Conservation (phyloP, 345 rosid species). For the Brassica incana region DNA sequence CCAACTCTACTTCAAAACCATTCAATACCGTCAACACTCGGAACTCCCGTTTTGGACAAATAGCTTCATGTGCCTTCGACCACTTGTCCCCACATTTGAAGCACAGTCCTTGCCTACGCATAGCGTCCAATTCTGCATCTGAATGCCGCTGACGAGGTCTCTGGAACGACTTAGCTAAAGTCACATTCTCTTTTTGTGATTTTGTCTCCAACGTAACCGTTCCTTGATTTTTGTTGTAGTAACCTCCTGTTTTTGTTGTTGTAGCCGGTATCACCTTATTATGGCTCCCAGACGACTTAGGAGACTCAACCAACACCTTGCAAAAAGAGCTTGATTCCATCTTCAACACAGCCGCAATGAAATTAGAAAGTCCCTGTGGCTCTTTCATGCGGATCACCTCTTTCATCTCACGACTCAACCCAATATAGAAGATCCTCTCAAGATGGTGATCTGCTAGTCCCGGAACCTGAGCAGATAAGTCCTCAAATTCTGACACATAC, state of each 20-base stretch:
- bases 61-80: not conserved
- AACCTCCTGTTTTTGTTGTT: too few species aligned
- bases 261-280: too few species aligned
- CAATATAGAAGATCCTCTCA: not conserved
- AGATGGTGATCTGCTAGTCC: too few species aligned
- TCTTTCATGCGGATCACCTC: not conserved
- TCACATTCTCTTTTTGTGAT: not conserved
- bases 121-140: not conserved
- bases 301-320: not conserved
- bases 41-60: not conserved
- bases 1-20: not conserved
- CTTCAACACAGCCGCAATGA: not conserved
- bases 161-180: not conserved
- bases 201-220: too few species aligned
- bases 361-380: not conserved
- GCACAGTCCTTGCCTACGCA: not conserved
- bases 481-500: too few species aligned
- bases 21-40: not conserved
- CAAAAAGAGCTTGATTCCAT: not conserved
- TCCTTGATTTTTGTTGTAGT: too few species aligned
- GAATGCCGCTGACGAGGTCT: not conserved
- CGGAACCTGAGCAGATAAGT: too few species aligned
- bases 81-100: not conserved
- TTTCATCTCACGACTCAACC: not conserved
- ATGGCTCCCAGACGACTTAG: too few species aligned